phyloP scores from a whole-genome alignment of 306 rosid species.

The Prunus davidiana region DNA sequence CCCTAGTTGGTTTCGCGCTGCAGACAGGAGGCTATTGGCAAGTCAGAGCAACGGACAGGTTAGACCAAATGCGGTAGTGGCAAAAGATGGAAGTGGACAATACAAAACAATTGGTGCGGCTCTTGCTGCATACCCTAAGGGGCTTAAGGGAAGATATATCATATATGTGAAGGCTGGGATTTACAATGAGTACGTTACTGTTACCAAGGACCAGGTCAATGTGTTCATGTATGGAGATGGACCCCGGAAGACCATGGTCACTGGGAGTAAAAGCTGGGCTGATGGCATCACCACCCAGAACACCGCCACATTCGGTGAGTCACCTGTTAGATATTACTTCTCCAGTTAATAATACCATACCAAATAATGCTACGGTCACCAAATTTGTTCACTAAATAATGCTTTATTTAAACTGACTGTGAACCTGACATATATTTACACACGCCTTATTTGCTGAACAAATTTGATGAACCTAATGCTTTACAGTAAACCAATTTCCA shows the following conservation, averaged over 20 bases:
- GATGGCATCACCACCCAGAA: constrained; percentile 23
- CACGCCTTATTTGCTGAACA: too few relatives aligned
- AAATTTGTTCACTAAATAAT: neutral
- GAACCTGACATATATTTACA: too few relatives aligned
- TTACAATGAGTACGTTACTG: constrained; percentile 14
- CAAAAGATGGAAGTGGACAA: constrained; percentile 29
- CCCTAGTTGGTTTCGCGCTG: constrained; percentile 16
- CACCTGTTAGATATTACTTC: neutral
- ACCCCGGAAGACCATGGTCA: constrained; percentile 19
- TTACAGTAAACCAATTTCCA: too few relatives aligned
- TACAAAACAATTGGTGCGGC: constrained; percentile 25
- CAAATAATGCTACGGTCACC: neutral
- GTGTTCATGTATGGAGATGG: constrained; percentile 33
- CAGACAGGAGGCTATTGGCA: constrained; percentile 14
- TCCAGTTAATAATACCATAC: neutral
- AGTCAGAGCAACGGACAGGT: neutral
- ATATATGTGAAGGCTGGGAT: constrained; percentile 29
- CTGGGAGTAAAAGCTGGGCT: constrained; percentile 18
- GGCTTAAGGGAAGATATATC: constrained; percentile 14
- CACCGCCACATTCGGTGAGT: constrained; percentile 32
- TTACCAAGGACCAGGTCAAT: constrained; percentile 19
- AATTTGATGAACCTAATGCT: too few relatives aligned
- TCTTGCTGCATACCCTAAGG: constrained; percentile 19
- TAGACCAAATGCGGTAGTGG: constrained; percentile 22
- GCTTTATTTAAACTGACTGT: neutral